Percentiles rank a stretch among this genome's conserved stretches.
phyloP scores from a whole-genome alignment of 192 early-diverging fungal genomes.

The Coemansia sp. region DNA sequence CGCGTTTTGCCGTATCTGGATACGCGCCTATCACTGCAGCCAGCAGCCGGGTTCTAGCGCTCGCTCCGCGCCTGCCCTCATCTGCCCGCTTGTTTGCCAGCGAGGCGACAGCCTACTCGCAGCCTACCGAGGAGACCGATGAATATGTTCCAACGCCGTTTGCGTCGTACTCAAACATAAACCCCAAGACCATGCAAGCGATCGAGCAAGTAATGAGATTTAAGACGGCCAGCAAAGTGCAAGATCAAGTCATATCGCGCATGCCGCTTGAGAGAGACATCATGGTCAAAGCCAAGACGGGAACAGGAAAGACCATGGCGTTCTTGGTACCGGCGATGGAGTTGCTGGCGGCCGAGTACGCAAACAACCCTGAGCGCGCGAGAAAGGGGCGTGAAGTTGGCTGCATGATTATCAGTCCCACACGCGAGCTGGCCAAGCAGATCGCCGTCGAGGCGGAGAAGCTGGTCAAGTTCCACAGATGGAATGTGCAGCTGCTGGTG shows the following conservation, averaged over 20 bases:
- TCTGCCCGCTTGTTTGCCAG: constrained; percentile 19
- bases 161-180: constrained; percentile 46
- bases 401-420: constrained; percentile 82
- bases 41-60: constrained; percentile 7
- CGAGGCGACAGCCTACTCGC: constrained; percentile 22
- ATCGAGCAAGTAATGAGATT: constrained; percentile 70
- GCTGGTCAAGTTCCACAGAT: constrained; percentile 58
- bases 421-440: constrained; percentile 87
- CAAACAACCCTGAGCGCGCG: constrained; percentile 63
- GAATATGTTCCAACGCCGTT: constrained; percentile 58
- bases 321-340: constrained; percentile 90
- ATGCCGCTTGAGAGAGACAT: constrained; percentile 75
- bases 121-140: not conserved
- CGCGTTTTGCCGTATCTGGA: constrained; percentile 13
- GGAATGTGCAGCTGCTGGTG: constrained; percentile 71
- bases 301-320: constrained; percentile 96
- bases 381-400: constrained; percentile 57
- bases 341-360: constrained; percentile 57
- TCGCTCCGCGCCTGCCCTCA: not conserved
- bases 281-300: constrained; percentile 95
- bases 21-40: not conserved
- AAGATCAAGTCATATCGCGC: constrained; percentile 73
- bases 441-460: constrained; percentile 75
- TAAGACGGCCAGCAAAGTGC: constrained; percentile 77
- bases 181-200: constrained; percentile 56